Evolutionary conservation across 352 stramenopile genomes (phyloP).

Genomic region (Globisporangium spinosum): DNA sequence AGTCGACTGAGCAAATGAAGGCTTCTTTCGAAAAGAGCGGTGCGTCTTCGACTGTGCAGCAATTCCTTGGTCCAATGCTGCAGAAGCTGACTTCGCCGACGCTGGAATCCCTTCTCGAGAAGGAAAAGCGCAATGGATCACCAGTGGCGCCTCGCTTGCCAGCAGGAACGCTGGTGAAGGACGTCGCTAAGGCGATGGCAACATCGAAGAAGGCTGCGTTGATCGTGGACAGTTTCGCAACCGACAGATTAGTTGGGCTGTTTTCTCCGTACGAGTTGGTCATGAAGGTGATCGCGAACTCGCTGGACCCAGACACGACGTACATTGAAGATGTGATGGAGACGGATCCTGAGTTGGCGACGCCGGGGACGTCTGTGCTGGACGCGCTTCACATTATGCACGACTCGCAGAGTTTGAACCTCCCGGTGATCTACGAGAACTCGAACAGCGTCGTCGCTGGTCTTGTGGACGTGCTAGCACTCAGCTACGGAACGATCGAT

Average conservation of each 20-base stretch:
- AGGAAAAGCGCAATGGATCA: slow-evolving; percentile 39
- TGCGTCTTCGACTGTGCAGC: slow-evolving; percentile 68
- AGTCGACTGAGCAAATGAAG: slow-evolving; percentile 84
- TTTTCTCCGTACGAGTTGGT: slow-evolving; percentile 98
- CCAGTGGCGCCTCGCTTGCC: slow-evolving; percentile 64
- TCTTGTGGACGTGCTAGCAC: slow-evolving; percentile 79
- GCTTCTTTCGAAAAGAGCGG: slow-evolving; percentile 74
- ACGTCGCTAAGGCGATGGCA: slow-evolving; percentile 77
- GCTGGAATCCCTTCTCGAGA: slow-evolving; percentile 85
- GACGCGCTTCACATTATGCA: slow-evolving; percentile 89
- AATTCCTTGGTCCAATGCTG: slow-evolving; percentile 77
- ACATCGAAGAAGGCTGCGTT: slow-evolving; percentile 89
- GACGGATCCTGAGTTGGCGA: slow-evolving; percentile 78
- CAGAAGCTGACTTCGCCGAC: slow-evolving; percentile 81
- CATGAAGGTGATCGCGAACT: slow-evolving; percentile 92
- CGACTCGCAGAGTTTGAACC: slow-evolving; percentile 78
- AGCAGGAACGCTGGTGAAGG: slow-evolving; percentile 83
- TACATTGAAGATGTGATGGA: slow-evolving; percentile 90
- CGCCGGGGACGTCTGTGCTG: slow-evolving; percentile 63
- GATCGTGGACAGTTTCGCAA: slow-evolving; percentile 89
- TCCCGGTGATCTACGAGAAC: slow-evolving; percentile 68
- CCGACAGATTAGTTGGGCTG: slow-evolving; percentile 90
- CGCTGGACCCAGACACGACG: slow-evolving; percentile 86
- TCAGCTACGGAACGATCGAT: slow-evolving; percentile 87
- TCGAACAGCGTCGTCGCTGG: slow-evolving; percentile 61